phyloP scores from a whole-genome alignment of 2,329 filamentous ascomycete species.

The Mycogone perniciosa region DNA sequence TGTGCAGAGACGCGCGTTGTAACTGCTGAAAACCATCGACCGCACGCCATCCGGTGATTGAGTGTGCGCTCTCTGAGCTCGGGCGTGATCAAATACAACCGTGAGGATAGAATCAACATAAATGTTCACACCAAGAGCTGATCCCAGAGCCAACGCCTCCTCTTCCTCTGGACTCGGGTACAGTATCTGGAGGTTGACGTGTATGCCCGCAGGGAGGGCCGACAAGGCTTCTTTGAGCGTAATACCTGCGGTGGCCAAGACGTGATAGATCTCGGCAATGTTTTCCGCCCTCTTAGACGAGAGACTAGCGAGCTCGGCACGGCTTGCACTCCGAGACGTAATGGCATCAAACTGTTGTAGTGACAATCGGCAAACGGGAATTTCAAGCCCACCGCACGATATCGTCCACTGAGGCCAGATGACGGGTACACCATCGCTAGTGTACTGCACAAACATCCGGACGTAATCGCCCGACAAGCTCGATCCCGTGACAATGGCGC shows the following conservation, averaged over 20 bases:
- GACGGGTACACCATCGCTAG: constrained; percentile 78
- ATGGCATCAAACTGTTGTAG: constrained; percentile 62
- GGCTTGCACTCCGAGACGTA: constrained; percentile 37
- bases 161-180: constrained; percentile 77
- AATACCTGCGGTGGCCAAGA: constrained; percentile 70
- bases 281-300: constrained; percentile 42
- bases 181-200: constrained; percentile 86
- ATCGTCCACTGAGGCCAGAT: constrained; percentile 83
- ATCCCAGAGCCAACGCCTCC: constrained; percentile 59
- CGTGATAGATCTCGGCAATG: constrained; percentile 62
- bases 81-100: constrained; percentile 86
- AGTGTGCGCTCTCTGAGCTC: constrained; percentile 55
- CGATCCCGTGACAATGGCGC: constrained; percentile 85
- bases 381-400: constrained; percentile 65
- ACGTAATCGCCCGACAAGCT: constrained; percentile 95
- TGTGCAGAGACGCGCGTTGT: constrained; percentile 83
- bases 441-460: constrained; percentile 85
- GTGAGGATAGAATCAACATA: constrained; percentile 79
- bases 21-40: constrained; percentile 90
- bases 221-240: constrained; percentile 70
- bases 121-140: constrained; percentile 74
- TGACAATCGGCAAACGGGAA: constrained; percentile 74
- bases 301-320: constrained; percentile 38
- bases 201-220: constrained; percentile 69
- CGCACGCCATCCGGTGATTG: constrained; percentile 66